These are phyloP conservation scores for Coprinopsis strossmayeri DNA, from an alignment of 768 basidiomycete genomes.

Conservation along the genomic window DNA sequence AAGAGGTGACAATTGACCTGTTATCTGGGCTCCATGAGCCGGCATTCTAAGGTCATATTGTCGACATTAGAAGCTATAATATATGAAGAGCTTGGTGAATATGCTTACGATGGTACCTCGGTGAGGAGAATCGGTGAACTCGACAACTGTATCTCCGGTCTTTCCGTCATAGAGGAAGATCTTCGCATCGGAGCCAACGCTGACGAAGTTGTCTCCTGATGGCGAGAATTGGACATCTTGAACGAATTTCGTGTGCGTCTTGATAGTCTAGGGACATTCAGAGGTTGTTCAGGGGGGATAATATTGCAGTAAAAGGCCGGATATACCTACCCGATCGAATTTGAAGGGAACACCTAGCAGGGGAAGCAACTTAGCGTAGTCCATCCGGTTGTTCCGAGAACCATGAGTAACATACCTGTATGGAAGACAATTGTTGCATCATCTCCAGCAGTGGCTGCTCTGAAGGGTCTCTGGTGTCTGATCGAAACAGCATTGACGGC, in stretches of 20 bases:
- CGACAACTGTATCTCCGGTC: slow-evolving; percentile 70
- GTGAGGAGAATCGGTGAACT: slow-evolving; percentile 63
- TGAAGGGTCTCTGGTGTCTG: slow-evolving; percentile 82
- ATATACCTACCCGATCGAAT: slow-evolving; percentile 70
- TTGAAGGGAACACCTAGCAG: slow-evolving; percentile 75
- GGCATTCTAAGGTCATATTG: slow-evolving; percentile 44
- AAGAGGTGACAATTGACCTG: slow-evolving; percentile 70
- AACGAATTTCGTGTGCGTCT: slow-evolving; percentile 86
- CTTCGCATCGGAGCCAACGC: slow-evolving; percentile 85
- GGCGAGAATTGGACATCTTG: slow-evolving; percentile 84
- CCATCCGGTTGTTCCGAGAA: too few species aligned
- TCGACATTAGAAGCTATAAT: neutral
- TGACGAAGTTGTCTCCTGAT: slow-evolving; percentile 78
- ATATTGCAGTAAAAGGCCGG: too few species aligned
- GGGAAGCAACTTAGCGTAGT: too few species aligned
- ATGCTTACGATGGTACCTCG: slow-evolving; percentile 73
- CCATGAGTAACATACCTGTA: slow-evolving; percentile 46
- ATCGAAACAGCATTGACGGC: slow-evolving; percentile 85
- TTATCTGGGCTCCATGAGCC: slow-evolving; percentile 78
- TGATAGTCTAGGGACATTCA: slow-evolving; percentile 77
- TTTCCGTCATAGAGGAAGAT: slow-evolving; percentile 88
- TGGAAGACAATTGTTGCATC: slow-evolving; percentile 79
- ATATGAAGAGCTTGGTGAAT: slow-evolving; percentile 9
- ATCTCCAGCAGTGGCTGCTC: slow-evolving; percentile 85
- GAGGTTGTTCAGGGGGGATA: slow-evolving; percentile 3